Evolutionary conservation across 139 green algal species (phyloP).

Genomic region (Tetradesmus lagerheimii): DNA sequence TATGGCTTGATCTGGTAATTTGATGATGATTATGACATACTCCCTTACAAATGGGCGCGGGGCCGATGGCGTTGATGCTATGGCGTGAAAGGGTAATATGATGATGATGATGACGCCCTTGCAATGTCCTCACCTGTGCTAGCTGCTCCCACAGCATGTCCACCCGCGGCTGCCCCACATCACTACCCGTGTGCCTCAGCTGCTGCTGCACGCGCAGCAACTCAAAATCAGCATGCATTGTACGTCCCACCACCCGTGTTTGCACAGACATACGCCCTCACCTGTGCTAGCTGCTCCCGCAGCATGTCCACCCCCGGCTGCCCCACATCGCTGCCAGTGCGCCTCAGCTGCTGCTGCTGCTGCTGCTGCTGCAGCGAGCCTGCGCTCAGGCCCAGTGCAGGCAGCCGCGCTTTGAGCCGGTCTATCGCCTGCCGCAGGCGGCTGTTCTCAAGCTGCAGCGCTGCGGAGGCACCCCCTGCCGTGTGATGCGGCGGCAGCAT

Average conservation of each 20-base stretch:
- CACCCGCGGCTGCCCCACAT: background rate
- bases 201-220: background rate
- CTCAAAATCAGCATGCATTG: background rate
- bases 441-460: constrained; percentile 65
- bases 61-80: too few relatives aligned
- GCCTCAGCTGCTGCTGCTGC: background rate
- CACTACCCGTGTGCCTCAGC: constrained; percentile 12
- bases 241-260: background rate
- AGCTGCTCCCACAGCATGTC: constrained; percentile 41
- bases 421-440: constrained; percentile 67
- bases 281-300: constrained; percentile 47
- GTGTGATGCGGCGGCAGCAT: constrained; percentile 26
- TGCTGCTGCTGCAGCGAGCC: constrained; percentile 5
- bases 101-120: too few relatives aligned
- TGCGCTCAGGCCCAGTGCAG: constrained; percentile 24
- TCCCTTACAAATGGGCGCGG: too few relatives aligned
- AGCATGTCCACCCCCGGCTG: background rate
- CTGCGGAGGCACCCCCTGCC: constrained; percentile 15
- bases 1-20: too few relatives aligned
- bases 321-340: constrained; percentile 28
- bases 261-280: background rate
- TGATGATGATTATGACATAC: too few relatives aligned
- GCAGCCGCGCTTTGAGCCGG: constrained; percentile 44
- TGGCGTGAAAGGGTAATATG: too few relatives aligned
- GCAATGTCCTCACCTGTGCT: constrained; percentile 34